These are phyloP conservation scores for Luffa aegyptiaca DNA, from an alignment of 306 rosid species.

Conservation along the genomic window DNA sequence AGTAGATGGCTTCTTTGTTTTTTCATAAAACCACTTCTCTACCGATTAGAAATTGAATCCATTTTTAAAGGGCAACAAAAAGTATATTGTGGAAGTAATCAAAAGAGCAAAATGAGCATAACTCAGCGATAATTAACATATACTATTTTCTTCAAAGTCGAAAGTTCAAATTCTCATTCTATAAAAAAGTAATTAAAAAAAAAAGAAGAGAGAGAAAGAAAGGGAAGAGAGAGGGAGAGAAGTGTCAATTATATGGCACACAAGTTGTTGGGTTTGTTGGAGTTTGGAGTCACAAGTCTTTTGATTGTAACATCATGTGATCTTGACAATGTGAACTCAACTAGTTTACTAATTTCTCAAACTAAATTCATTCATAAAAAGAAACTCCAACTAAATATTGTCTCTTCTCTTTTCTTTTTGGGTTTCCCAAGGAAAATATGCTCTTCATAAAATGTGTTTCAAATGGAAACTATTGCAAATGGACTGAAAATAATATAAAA, in stretches of 20 bases:
- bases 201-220: too few species aligned
- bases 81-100: not conserved
- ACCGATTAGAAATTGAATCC: not conserved
- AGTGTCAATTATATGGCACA: not conserved
- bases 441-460: not conserved
- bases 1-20: not conserved
- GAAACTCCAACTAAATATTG: not conserved
- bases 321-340: not conserved
- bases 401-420: not conserved
- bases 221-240: not conserved
- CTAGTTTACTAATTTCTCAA: not conserved
- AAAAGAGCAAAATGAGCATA: not conserved
- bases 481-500: not conserved
- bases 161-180: too few species aligned
- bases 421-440: not conserved
- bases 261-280: not conserved
- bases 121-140: too few species aligned
- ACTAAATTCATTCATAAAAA: not conserved
- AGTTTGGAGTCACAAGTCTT: not conserved
- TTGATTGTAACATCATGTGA: conserved; percentile 2
- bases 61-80: not conserved
- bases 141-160: too few species aligned
- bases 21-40: not conserved
- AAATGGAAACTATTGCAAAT: too few species aligned
- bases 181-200: too few species aligned